Conservation (phyloP, 2,329 filamentous ascomycete species). For the Pestalotiopsis sp. region DNA sequence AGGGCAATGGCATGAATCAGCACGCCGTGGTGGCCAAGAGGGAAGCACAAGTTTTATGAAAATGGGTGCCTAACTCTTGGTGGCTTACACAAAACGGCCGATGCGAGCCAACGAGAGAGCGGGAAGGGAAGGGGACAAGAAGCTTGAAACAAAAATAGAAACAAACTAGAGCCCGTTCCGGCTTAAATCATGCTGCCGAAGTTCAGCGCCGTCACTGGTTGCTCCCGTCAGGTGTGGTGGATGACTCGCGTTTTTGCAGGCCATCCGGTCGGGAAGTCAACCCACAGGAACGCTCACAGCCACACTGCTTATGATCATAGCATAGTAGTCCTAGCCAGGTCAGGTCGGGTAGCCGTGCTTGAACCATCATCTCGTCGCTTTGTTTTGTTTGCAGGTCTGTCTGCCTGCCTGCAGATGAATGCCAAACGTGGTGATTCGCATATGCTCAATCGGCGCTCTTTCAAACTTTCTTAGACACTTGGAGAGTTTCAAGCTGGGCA, state of each 20-base stretch:
- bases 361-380: background rate
- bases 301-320: background rate
- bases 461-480: background rate
- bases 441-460: background rate
- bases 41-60: background rate
- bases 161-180: background rate
- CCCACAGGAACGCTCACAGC: slow-evolving; percentile 9
- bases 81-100: background rate
- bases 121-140: background rate
- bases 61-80: background rate
- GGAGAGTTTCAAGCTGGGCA: background rate
- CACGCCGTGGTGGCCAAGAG: background rate
- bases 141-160: slow-evolving; percentile 14
- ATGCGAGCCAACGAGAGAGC: too few relatives aligned
- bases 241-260: slow-evolving; percentile 1
- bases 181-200: background rate
- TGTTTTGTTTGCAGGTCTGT: background rate
- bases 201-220: background rate
- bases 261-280: background rate
- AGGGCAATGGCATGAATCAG: slow-evolving; percentile 2
- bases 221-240: background rate
- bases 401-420: background rate
- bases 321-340: background rate
- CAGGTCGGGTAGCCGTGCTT: background rate
- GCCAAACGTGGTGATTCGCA: background rate